Percentiles rank a stretch among this genome's conserved stretches.
These are phyloP conservation scores for Jaapia argillacea DNA, from an alignment of 768 basidiomycete genomes.

Conservation along the genomic window DNA sequence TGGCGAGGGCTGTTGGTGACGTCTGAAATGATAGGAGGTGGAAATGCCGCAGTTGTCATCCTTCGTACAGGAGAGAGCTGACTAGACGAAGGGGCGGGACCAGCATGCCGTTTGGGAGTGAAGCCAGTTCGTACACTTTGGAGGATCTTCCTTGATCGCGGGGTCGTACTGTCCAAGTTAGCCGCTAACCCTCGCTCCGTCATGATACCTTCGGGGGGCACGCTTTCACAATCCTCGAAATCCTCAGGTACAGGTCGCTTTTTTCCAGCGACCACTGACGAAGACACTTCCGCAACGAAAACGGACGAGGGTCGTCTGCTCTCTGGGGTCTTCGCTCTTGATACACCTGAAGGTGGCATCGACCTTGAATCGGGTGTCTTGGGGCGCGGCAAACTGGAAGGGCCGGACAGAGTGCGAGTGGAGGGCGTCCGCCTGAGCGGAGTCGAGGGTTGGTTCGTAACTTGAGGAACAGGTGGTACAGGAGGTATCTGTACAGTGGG, in stretches of 20 bases:
- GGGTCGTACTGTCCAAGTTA: slow-evolving; percentile 33
- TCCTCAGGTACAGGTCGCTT: slow-evolving; percentile 75
- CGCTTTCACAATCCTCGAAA: slow-evolving; percentile 43
- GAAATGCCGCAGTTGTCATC: slow-evolving; percentile 27
- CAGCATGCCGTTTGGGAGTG: slow-evolving; percentile 54
- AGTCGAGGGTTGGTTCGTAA: slow-evolving; percentile 3
- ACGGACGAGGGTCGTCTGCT: slow-evolving; percentile 22
- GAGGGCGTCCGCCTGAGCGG: neutral
- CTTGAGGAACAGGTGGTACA: slow-evolving; percentile 5
- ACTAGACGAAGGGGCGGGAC: slow-evolving; percentile 27
- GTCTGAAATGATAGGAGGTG: slow-evolving; percentile 33
- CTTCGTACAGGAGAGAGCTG: slow-evolving; percentile 43
- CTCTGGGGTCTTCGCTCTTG: slow-evolving; percentile 21
- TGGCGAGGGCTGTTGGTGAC: slow-evolving; percentile 60
- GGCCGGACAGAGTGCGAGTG: slow-evolving; percentile 30
- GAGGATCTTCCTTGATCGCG: slow-evolving; percentile 50
- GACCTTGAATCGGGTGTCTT: slow-evolving; percentile 41
- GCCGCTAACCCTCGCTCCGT: slow-evolving; percentile 36
- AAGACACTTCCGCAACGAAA: neutral
- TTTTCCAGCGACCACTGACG: slow-evolving; percentile 31
- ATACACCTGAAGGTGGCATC: slow-evolving; percentile 11
- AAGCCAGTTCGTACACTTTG: slow-evolving; percentile 57
- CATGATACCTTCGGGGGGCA: slow-evolving; percentile 60
- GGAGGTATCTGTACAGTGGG: too few species aligned
- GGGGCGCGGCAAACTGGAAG: slow-evolving; percentile 31